Conservation (phyloP, 2,329 filamentous ascomycete genomes). For the Dactylellina drechsleri region DNA sequence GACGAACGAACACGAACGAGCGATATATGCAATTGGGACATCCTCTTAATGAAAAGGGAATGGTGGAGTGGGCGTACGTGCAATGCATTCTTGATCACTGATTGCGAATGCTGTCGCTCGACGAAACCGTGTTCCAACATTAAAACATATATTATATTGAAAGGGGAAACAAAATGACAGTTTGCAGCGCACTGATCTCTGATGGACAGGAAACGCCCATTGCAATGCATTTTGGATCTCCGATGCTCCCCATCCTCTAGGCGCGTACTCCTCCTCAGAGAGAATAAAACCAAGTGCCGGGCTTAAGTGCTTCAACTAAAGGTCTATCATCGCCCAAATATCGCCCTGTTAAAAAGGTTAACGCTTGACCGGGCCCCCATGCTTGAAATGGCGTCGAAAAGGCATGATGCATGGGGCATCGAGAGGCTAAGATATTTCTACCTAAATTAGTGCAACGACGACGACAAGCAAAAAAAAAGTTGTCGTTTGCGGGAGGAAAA, state of each 20-base stretch:
- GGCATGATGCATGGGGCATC: slow-evolving; percentile 13
- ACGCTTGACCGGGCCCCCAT: slow-evolving; percentile 54
- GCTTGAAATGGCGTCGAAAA: slow-evolving; percentile 29
- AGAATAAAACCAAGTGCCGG: neutral
- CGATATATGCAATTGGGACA: slow-evolving; percentile 1
- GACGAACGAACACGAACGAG: neutral
- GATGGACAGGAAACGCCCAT: slow-evolving; percentile 17
- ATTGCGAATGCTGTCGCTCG: slow-evolving; percentile 49
- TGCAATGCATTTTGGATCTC: neutral
- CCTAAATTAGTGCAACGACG: slow-evolving; percentile 48
- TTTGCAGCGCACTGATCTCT: slow-evolving; percentile 24
- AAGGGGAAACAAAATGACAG: slow-evolving; percentile 1
- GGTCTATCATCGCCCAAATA: slow-evolving; percentile 49
- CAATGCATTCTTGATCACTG: slow-evolving; percentile 50
- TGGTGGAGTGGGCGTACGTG: slow-evolving; percentile 24
- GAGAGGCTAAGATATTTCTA: slow-evolving; percentile 32
- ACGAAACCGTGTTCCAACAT: slow-evolving; percentile 46
- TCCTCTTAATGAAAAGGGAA: slow-evolving; percentile 24
- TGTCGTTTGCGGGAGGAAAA: too few relatives aligned
- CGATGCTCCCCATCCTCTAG: neutral
- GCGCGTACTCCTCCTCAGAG: slow-evolving; percentile 4
- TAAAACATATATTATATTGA: neutral
- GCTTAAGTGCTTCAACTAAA: slow-evolving; percentile 5
- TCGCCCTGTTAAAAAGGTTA: slow-evolving; percentile 54
- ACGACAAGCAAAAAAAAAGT: slow-evolving; percentile 1